Conservation (phyloP, 1,284 basidiomycete species). For the Malassezia japonica region DNA sequence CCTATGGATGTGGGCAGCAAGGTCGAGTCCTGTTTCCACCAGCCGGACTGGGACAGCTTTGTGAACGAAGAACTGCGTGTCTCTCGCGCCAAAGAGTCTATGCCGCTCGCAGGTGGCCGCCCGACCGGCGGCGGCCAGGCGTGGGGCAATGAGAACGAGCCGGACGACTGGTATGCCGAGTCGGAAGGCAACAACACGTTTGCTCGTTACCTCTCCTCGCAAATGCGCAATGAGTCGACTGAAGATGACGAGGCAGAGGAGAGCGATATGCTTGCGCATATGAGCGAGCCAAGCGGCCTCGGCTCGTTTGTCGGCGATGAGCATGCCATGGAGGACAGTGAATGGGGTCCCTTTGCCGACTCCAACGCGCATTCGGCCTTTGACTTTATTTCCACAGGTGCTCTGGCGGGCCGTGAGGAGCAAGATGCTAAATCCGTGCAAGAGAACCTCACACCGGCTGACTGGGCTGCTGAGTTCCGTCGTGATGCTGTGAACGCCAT, state of each 20-base stretch:
- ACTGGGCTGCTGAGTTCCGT: slow-evolving; percentile 43
- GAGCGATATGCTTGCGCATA: slow-evolving; percentile 16
- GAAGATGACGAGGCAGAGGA: slow-evolving; percentile 44
- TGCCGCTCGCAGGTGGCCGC: slow-evolving; percentile 42
- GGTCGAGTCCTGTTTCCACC: slow-evolving; percentile 23
- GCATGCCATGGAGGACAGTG: slow-evolving; percentile 27
- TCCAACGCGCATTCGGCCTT: slow-evolving; percentile 12
- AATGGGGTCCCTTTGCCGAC: slow-evolving; percentile 47
- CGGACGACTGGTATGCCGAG: slow-evolving; percentile 18
- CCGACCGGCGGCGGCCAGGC: slow-evolving; percentile 19
- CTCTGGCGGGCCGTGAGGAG: not conserved
- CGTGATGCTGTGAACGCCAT: slow-evolving; percentile 18
- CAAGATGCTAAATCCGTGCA: slow-evolving; percentile 14
- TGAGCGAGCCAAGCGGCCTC: slow-evolving; percentile 1
- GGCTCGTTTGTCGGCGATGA: not conserved
- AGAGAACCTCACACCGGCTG: slow-evolving; percentile 43
- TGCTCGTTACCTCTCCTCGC: slow-evolving; percentile 45
- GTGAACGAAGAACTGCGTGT: slow-evolving; percentile 40
- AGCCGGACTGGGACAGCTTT: slow-evolving; percentile 40
- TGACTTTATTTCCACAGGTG: slow-evolving; percentile 15
- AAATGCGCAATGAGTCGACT: slow-evolving; percentile 34
- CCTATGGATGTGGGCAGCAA: slow-evolving; percentile 51
- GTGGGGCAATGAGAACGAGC: slow-evolving; percentile 8
- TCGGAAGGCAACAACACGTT: slow-evolving; percentile 31
- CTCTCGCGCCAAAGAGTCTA: slow-evolving; percentile 40